Evolutionary conservation across 2,329 filamentous ascomycete genomes (phyloP).

Genomic region (Cercospora sesami): DNA sequence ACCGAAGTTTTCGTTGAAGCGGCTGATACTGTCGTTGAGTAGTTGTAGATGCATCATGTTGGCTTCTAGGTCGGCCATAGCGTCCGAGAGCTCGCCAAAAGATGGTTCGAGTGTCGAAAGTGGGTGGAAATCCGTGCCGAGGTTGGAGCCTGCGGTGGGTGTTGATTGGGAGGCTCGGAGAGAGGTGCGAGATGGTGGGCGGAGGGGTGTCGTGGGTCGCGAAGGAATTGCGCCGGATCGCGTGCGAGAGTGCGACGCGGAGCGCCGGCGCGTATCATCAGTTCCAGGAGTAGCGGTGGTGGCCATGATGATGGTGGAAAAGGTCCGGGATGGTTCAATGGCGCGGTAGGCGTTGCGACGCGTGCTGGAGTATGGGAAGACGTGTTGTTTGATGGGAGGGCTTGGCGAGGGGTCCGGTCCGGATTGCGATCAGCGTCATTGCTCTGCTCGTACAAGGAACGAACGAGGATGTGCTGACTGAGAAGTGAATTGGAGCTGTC

Average conservation of each 20-base stretch:
- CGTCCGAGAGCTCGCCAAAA: constrained; percentile 90
- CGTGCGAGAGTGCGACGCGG: constrained; percentile 50
- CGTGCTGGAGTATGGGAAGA: background rate
- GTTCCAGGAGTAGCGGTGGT: constrained; percentile 22
- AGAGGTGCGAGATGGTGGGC: constrained; percentile 84
- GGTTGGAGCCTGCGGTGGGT: constrained; percentile 33
- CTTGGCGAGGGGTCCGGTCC: constrained; percentile 4
- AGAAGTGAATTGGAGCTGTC: constrained; percentile 9
- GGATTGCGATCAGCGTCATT: constrained; percentile 7
- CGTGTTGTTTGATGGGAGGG: constrained; percentile 8
- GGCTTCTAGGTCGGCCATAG: constrained; percentile 91
- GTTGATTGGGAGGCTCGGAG: constrained; percentile 70
- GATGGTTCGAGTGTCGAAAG: constrained; percentile 82
- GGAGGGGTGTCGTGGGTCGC: constrained; percentile 86
- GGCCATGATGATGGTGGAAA: constrained; percentile 19
- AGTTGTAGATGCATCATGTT: constrained; percentile 97
- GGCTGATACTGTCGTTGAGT: constrained; percentile 89
- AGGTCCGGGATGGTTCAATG: background rate
- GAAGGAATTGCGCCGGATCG: constrained; percentile 53
- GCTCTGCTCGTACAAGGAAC: background rate
- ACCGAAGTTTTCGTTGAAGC: constrained; percentile 95
- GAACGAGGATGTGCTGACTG: background rate
- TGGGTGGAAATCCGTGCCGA: constrained; percentile 60
- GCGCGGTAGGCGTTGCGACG: background rate
- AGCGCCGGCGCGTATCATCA: constrained; percentile 14